A percentile compares a stretch with the other conserved stretches of the same genome.
Conservation (phyloP, 192 early-diverging fungal genomes). For the Coemansia nantahalensis region DNA sequence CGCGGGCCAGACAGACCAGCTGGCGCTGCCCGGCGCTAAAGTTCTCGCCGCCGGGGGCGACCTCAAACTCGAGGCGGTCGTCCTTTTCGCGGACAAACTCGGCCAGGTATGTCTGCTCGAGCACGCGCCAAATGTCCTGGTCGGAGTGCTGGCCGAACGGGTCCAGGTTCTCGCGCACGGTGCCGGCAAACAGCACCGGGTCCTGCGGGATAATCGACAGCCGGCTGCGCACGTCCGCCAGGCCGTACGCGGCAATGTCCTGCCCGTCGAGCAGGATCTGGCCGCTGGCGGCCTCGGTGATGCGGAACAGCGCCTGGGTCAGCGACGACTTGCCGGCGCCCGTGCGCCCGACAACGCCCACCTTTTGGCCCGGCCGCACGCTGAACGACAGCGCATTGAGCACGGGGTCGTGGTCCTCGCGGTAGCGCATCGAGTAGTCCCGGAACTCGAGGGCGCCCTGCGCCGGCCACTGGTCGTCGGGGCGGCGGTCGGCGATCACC, state of each 20-base stretch:
- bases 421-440: conserved; percentile 56
- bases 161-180: conserved; percentile 82
- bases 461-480: conserved; percentile 52
- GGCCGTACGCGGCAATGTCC: conserved; percentile 69
- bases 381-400: conserved; percentile 44
- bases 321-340: conserved; percentile 83
- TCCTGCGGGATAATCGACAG: conserved; percentile 83
- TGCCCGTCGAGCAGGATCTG: conserved; percentile 74
- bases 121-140: conserved; percentile 59
- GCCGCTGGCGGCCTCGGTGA: conserved; percentile 65
- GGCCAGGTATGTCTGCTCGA: conserved; percentile 60
- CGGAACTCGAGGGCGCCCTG: conserved; percentile 54
- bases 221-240: conserved; percentile 70
- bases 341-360: conserved; percentile 65
- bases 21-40: conserved; percentile 86
- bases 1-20: conserved; percentile 77
- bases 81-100: conserved; percentile 21
- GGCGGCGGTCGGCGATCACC: conserved; percentile 30
- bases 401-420: conserved; percentile 53
- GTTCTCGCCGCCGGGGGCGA: conserved; percentile 64
- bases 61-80: conserved; percentile 29
- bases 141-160: conserved; percentile 71
- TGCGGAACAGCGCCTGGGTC: conserved; percentile 71
- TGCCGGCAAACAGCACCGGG: conserved; percentile 67
- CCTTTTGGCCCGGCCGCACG: conserved; percentile 53